Base-by-base conservation (phyloP, 805 yeast genomes). In the Saccharomycopsis sp. region DNA sequence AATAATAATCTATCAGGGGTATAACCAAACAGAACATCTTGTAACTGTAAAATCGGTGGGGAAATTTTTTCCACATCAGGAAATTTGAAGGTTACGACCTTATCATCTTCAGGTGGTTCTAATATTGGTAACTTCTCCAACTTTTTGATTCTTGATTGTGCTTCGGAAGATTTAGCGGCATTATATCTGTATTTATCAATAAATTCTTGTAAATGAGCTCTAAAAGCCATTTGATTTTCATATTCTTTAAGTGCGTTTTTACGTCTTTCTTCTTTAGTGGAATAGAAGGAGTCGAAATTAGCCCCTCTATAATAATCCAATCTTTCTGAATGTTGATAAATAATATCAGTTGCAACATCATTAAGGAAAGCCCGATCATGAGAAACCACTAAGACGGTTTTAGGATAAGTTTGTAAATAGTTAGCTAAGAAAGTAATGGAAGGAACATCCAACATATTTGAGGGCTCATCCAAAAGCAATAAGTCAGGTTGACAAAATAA, bases 391-490 rank as follows among this genome's bases (percentile, higher is more conserved):
- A 92, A 66, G 2, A 92, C 92, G 0, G 98, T 92, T 1, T 95
- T 74, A 40, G 94, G 88, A 58, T 92, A 92, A 5, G 84, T 70
- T 57, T 85, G 95, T 51, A 92, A 66, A 58, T 92, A 92, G 51
- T 83, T 76, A 9, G 97, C 89, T 56, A 92, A 70, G 59, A 78
- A 92, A 1, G 96, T 89, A 58, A 92, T 85, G 40, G 97, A 88
- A 21, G 98, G 99, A 60, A 92, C 96, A 75, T 92, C 99, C 94
- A 92, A 83, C 96, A 88, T 92, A 79, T 92, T 92, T 47, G 97
- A 88, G 55, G 99, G 99, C 72, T 92, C 99, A 74, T 92, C 98
- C 49, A 92, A 72, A 57, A 92, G 67, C 50, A 92, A 68, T 49
- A 92, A 68, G 60, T 92, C 98, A 1, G 98, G 98, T 58, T 86